Conservation (phyloP, 768 basidiomycete species). For the Rhodocollybia butyracea region DNA sequence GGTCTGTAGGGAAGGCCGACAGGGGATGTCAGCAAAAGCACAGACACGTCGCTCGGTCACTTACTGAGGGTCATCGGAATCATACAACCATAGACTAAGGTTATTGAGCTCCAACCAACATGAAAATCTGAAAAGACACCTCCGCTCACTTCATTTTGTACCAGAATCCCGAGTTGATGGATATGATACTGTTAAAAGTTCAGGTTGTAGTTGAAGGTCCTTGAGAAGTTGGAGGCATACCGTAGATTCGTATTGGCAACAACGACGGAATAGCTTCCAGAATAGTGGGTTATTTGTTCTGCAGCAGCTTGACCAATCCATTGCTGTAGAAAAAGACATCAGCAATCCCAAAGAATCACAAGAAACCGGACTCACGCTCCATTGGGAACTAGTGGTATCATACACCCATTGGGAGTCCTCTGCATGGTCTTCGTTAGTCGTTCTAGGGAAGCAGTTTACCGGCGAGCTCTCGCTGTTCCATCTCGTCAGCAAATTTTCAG, state of each 20-base stretch:
- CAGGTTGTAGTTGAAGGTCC: neutral
- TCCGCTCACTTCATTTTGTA: constrained; percentile 51
- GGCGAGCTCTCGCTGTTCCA: constrained; percentile 52
- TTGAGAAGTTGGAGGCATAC: constrained; percentile 21
- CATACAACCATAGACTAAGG: constrained; percentile 57
- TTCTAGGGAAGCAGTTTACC: constrained; percentile 55
- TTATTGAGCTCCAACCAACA: neutral
- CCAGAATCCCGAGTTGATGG: constrained; percentile 60
- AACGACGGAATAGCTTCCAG: constrained; percentile 52
- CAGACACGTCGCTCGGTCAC: constrained; percentile 12
- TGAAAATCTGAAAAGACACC: neutral
- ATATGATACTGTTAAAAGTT: constrained; percentile 43
- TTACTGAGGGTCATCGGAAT: constrained; percentile 44
- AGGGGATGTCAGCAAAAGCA: neutral
- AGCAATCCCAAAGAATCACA: neutral
- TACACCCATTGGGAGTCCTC: constrained; percentile 53
- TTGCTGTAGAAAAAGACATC: constrained; percentile 24
- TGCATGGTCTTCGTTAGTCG: constrained; percentile 30
- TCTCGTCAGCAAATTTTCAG: neutral
- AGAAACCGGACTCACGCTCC: constrained; percentile 32
- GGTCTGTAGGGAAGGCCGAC: constrained; percentile 23
- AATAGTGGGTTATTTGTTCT: constrained; percentile 39
- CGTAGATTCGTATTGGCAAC: constrained; percentile 47
- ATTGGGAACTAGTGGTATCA: constrained; percentile 45
- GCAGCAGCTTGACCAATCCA: constrained; percentile 46